Evolutionary conservation across 2,329 filamentous ascomycete genomes (phyloP), one percentile per base, ranked within the genome.

Genomic region (Gaeumannomyces tritici): DNA sequence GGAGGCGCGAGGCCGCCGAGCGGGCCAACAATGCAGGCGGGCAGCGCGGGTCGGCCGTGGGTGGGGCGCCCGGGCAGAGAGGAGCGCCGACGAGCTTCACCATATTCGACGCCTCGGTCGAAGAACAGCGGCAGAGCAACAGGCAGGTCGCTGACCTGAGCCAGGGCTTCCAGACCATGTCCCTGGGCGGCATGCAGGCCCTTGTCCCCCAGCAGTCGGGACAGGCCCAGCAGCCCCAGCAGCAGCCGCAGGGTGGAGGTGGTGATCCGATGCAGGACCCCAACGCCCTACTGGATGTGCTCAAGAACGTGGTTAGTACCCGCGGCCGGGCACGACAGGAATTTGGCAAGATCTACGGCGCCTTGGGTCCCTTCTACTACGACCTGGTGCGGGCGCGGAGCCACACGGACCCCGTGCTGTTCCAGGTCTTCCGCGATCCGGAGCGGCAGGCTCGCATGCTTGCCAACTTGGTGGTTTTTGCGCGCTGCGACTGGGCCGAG

Each of bases 361-460:
- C 90, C 4, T 75, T 99, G 67, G 90, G 88, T 13, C 93, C 93
- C 0, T 93, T 96, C 69, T 99, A 98, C 75, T 85, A 86, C 66
- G 91, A 99, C 72, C 83, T 98, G 55, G 85, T 84, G 47, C 82
- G 79, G 65, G 87, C 88, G 2, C 85, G 81, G 76, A 90, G 79
- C 65, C 91, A 89, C 76, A 85, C 89, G 18, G 89, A 97, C 66
- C 91, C 90, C 8, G 80, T 91, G 42, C 80, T 98, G 11, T 99
- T 98, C 75, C 86, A 89, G 68, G 89, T 89, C 13, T 98, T 96
- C 71, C 83, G 87, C 55, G 89, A 96, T 67, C 93, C 95, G 0
- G 90, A 96, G 73, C 85, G 92, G 63, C 95, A 98, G 75, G 95
- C 95, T 9, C 86, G 87, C 70, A 95, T 99, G 82, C 80, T 99